Percentiles rank a stretch among this genome's conserved stretches.
Evolutionary conservation across 129 eudicot species (phyloP).

Genomic region (Centaurea solstitialis): DNA sequence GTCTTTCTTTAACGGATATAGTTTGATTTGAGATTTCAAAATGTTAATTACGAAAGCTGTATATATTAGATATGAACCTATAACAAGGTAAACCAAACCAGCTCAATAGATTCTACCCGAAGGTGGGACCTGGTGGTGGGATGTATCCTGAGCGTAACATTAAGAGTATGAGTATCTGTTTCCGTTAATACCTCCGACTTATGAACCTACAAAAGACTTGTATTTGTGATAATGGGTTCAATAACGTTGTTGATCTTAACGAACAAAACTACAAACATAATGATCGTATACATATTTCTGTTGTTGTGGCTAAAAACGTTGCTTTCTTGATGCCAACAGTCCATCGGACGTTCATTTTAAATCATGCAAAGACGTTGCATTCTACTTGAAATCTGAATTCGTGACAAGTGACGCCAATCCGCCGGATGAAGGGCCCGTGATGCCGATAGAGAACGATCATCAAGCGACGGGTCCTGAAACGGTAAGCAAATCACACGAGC

Average conservation of each 20-base stretch:
- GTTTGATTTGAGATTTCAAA: no score
- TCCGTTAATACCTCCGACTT: background rate
- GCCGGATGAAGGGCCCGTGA: background rate
- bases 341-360: background rate
- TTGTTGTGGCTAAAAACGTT: background rate
- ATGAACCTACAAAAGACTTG: background rate
- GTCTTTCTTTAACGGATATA: background rate
- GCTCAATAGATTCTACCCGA: background rate
- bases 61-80: no score
- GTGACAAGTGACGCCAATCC: constrained; percentile 12
- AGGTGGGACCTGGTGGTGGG: background rate
- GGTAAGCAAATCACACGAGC: constrained; percentile 12
- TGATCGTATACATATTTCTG: background rate
- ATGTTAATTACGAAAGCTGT: no score
- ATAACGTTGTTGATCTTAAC: background rate
- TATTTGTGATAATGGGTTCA: background rate
- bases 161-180: background rate
- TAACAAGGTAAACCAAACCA: background rate
- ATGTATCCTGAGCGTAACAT: background rate
- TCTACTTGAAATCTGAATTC: constrained; percentile 11
- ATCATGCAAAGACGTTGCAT: constrained; percentile 30
- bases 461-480: constrained; percentile 3
- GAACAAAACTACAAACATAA: background rate
- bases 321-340: constrained; percentile 21
- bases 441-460: background rate